Conservation (phyloP, 495 filamentous ascomycete species). For the Podospora australis region DNA sequence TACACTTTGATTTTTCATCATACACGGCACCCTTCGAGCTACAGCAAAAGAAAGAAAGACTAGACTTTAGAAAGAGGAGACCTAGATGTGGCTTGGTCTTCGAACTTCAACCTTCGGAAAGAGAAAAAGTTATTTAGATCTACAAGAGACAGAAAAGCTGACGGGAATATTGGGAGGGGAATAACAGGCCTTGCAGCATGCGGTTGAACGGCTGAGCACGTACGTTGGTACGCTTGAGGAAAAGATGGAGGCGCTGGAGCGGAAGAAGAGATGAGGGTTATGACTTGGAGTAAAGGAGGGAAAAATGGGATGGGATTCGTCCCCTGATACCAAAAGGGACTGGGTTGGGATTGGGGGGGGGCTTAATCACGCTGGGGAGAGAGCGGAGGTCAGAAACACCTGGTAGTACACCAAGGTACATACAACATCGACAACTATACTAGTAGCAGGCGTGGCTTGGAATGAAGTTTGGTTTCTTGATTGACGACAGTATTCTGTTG, state of each 20-base stretch:
- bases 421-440: background rate
- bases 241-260: constrained; percentile 62
- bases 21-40: background rate
- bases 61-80: background rate
- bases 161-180: constrained; percentile 12
- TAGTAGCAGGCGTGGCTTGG: background rate
- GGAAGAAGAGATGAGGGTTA: constrained; percentile 35
- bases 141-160: background rate
- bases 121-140: background rate
- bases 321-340: background rate
- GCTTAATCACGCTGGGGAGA: background rate
- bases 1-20: background rate
- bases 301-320: background rate
- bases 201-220: constrained; percentile 75
- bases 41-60: background rate
- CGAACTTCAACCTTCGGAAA: no score
- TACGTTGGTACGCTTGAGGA: constrained; percentile 79
- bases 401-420: no score
- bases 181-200: constrained; percentile 72
- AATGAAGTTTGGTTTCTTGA: background rate
- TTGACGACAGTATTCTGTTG: background rate
- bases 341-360: background rate
- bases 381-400: no score
- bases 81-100: no score
- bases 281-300: constrained; percentile 1